Evolutionary conservation across 139 green algal species (phyloP).

Genomic region (Chara braunii): DNA sequence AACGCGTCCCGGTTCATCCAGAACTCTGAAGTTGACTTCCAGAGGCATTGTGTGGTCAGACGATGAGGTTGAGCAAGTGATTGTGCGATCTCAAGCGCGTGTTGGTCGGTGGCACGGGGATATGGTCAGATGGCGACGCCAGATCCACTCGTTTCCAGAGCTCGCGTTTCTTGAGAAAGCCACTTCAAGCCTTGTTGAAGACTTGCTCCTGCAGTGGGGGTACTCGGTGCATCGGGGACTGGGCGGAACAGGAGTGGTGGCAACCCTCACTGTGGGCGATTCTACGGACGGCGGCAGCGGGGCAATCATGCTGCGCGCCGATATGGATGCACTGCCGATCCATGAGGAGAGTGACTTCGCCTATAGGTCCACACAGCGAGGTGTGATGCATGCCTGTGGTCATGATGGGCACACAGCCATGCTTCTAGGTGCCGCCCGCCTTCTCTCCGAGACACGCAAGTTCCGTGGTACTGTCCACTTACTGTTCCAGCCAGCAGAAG

Average conservation of each 20-base stretch:
- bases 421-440: constrained; percentile 31
- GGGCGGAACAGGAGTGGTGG: constrained; percentile 22
- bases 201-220: constrained; percentile 25
- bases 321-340: constrained; percentile 30
- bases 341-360: constrained; percentile 21
- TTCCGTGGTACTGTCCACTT: constrained; percentile 12
- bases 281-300: background rate
- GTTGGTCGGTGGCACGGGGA: constrained; percentile 16
- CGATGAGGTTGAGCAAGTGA: background rate
- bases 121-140: constrained; percentile 31
- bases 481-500: constrained; percentile 37
- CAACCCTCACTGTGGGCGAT: background rate
- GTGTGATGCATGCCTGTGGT: constrained; percentile 35
- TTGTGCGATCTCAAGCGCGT: background rate
- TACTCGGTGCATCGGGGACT: constrained; percentile 29
- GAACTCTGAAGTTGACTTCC: constrained; percentile 16
- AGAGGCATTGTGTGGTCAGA: constrained; percentile 14
- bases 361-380: constrained; percentile 2
- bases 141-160: constrained; percentile 28
- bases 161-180: constrained; percentile 29
- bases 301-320: background rate
- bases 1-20: too few species aligned
- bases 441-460: constrained; percentile 11
- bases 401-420: constrained; percentile 40
- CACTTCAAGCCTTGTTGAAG: constrained; percentile 25